phyloP scores from a whole-genome alignment of 495 filamentous ascomycete genomes.

The Xylaria grammica region DNA sequence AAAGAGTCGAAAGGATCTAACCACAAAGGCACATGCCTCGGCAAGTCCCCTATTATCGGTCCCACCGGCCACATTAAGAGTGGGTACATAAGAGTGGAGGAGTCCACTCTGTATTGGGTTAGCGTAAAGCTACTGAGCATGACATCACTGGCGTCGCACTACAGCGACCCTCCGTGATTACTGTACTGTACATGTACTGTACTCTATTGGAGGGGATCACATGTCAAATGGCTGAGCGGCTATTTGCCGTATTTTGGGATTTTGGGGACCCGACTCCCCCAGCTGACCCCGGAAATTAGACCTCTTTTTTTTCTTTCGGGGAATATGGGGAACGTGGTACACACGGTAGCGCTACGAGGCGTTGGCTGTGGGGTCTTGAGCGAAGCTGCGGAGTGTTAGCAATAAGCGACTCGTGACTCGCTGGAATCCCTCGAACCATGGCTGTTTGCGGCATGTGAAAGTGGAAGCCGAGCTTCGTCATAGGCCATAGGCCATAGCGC shows the following conservation, averaged over 20 bases:
- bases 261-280: not conserved
- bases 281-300: not conserved
- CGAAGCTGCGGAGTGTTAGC: constrained; percentile 4
- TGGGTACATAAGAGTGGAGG: no score
- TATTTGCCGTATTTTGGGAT: not conserved
- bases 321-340: not conserved
- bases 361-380: constrained; percentile 4
- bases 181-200: no score
- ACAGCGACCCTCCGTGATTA: no score
- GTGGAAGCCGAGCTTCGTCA: constrained; percentile 19
- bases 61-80: no score
- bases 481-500: not conserved
- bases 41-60: no score
- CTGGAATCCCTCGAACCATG: constrained; percentile 1
- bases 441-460: constrained; percentile 22
- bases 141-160: no score
- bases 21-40: no score
- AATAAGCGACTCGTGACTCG: constrained; percentile 17
- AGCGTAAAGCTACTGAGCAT: no score
- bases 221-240: constrained; percentile 12
- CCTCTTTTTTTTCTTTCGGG: constrained; percentile 2
- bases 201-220: not conserved
- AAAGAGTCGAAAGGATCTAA: no score
- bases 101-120: no score
- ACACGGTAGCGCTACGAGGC: not conserved